phyloP scores from a whole-genome alignment of 2,329 filamentous ascomycete species.

The Chaetoscypha palmicola region DNA sequence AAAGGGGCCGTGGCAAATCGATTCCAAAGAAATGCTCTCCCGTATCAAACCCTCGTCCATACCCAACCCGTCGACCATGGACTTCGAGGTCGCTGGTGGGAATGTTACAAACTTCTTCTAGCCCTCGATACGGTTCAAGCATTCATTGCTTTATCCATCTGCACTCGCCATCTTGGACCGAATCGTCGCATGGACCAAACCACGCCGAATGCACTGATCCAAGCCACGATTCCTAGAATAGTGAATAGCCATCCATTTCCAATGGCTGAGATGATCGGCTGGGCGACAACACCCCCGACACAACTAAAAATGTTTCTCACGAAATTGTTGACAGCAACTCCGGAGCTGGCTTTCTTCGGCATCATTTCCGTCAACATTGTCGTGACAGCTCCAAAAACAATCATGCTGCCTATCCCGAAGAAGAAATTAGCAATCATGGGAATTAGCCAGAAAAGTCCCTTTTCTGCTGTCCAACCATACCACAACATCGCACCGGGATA shows the following conservation, averaged over 20 bases:
- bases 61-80: background rate
- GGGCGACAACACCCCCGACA: slow-evolving; percentile 60
- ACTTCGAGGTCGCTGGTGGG: background rate
- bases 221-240: slow-evolving; percentile 45
- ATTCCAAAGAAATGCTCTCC: background rate
- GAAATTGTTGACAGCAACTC: slow-evolving; percentile 77
- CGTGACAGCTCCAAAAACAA: slow-evolving; percentile 43
- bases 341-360: slow-evolving; percentile 60
- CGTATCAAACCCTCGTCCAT: slow-evolving; percentile 1
- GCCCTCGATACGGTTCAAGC: slow-evolving; percentile 1
- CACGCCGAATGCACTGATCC: slow-evolving; percentile 48
- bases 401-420: slow-evolving; percentile 64
- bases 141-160: slow-evolving; percentile 45
- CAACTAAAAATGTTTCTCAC: slow-evolving; percentile 72
- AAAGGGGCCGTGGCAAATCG: background rate
- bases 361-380: slow-evolving; percentile 86
- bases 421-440: slow-evolving; percentile 10
- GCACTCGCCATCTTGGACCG: slow-evolving; percentile 54
- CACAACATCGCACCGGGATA: slow-evolving; percentile 65
- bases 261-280: slow-evolving; percentile 63
- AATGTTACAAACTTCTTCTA: slow-evolving; percentile 8
- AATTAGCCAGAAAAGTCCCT: slow-evolving; percentile 38
- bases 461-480: slow-evolving; percentile 69
- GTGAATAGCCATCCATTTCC: slow-evolving; percentile 75
- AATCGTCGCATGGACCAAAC: slow-evolving; percentile 56